Evolutionary conservation across 2,329 filamentous ascomycete species (phyloP).

Genomic region (Dothiorella sarmentorum): DNA sequence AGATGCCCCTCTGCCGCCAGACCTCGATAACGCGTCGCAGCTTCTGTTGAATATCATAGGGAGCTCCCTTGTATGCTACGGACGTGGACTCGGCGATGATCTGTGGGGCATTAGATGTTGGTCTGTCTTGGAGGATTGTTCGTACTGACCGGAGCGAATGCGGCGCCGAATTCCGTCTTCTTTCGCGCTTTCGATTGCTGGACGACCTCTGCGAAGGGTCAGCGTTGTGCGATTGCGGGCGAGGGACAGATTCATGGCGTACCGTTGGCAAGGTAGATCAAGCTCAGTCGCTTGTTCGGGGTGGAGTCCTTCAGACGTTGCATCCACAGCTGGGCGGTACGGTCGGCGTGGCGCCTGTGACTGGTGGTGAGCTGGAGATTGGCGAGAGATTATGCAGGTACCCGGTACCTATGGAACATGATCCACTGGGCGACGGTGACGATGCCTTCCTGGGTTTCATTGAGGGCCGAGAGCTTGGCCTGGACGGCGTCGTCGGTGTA

Average conservation of each 20-base stretch:
- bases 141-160: slow-evolving; percentile 71
- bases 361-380: not conserved
- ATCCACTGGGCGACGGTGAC: slow-evolving; percentile 98
- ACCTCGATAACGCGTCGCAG: slow-evolving; percentile 88
- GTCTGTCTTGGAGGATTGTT: not conserved
- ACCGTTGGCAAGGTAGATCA: slow-evolving; percentile 96
- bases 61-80: slow-evolving; percentile 85
- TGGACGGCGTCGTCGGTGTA: slow-evolving; percentile 95
- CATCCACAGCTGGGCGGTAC: slow-evolving; percentile 88
- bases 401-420: slow-evolving; percentile 89
- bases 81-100: slow-evolving; percentile 87
- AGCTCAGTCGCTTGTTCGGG: slow-evolving; percentile 78
- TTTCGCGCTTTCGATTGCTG: slow-evolving; percentile 92
- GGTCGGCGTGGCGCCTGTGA: slow-evolving; percentile 79
- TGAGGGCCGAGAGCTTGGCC: slow-evolving; percentile 90
- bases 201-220: slow-evolving; percentile 67
- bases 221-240: not conserved
- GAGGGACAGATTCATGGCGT: slow-evolving; percentile 32
- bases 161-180: slow-evolving; percentile 87
- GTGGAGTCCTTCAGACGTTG: slow-evolving; percentile 84
- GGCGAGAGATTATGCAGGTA: not conserved
- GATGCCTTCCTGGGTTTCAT: slow-evolving; percentile 97
- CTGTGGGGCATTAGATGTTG: slow-evolving; percentile 28
- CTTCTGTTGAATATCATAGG: slow-evolving; percentile 82
- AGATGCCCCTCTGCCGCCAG: slow-evolving; percentile 84